These are phyloP conservation scores for Dendrobium catenatum DNA, from an alignment of 106 monocot genomes.

Conservation along the genomic window DNA sequence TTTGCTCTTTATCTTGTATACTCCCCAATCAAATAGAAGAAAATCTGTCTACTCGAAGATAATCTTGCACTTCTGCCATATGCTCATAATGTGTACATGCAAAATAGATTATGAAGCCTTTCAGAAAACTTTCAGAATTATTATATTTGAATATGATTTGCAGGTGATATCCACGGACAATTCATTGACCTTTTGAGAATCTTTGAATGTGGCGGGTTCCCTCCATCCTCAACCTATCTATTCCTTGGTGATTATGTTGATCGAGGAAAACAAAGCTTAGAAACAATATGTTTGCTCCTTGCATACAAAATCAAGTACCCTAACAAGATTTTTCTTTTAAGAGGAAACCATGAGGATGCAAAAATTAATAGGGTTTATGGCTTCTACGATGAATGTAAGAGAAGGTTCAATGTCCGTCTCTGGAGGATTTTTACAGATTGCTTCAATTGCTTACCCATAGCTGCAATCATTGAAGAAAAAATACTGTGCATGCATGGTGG, in stretches of 20 bases:
- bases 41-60: no score
- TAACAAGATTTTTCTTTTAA: conserved; percentile 25
- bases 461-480: conserved; percentile 32
- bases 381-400: conserved; percentile 43
- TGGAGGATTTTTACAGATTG: conserved; percentile 42
- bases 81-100: background rate
- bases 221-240: conserved; percentile 31
- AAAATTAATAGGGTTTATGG: conserved; percentile 36
- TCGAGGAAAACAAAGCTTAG: conserved; percentile 36
- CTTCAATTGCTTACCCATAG: conserved; percentile 38
- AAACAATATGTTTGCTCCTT: conserved; percentile 37
- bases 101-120: background rate
- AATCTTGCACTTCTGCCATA: background rate
- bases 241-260: conserved; percentile 47
- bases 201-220: conserved; percentile 35
- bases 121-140: background rate
- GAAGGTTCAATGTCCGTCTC: conserved; percentile 34
- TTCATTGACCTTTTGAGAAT: conserved; percentile 31
- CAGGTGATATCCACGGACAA: conserved; percentile 41
- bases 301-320: conserved; percentile 44
- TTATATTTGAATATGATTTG: background rate
- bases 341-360: conserved; percentile 45
- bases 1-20: no score
- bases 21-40: no score
- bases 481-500: conserved; percentile 48